phyloP scores from a whole-genome alignment of 805 yeast species.

The Naumovozyma baii region DNA sequence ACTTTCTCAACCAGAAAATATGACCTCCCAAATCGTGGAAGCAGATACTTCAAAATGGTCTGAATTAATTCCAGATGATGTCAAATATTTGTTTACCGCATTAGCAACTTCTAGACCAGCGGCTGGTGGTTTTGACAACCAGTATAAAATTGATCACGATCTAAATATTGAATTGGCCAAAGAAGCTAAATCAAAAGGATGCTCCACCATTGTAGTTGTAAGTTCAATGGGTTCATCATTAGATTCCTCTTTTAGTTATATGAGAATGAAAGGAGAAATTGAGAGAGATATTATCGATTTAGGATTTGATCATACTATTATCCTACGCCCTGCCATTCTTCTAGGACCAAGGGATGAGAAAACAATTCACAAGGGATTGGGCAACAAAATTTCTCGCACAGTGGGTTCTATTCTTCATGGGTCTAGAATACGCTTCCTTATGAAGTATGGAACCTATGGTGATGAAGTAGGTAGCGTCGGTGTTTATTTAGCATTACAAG shows the following conservation, averaged over 20 bases:
- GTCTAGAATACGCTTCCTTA: constrained; percentile 27
- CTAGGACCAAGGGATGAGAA: constrained; percentile 45
- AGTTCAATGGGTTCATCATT: constrained; percentile 57
- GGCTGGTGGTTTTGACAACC: constrained; percentile 67
- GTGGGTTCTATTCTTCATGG: constrained; percentile 30
- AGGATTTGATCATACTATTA: constrained; percentile 60
- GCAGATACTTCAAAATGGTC: constrained; percentile 45
- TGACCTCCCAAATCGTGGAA: constrained; percentile 29
- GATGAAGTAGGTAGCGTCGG: constrained; percentile 59
- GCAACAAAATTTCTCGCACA: constrained; percentile 26
- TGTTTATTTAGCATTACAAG: constrained; percentile 32
- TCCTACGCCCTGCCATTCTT: constrained; percentile 68
- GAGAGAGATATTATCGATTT: constrained; percentile 58
- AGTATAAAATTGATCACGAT: constrained; percentile 65
- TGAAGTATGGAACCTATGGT: constrained; percentile 44
- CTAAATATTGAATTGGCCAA: constrained; percentile 58
- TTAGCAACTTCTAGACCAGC: constrained; percentile 66
- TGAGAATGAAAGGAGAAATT: constrained; percentile 62
- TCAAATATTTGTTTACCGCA: constrained; percentile 47
- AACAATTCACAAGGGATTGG: constrained; percentile 29
- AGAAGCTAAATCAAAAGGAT: constrained; percentile 63
- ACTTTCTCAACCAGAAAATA: constrained; percentile 12
- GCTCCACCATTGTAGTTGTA: constrained; percentile 56
- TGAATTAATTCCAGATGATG: constrained; percentile 25
- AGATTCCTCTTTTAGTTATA: constrained; percentile 48